phyloP scores from a whole-genome alignment of 768 basidiomycete species.

The Pulveroboletus sp. region DNA sequence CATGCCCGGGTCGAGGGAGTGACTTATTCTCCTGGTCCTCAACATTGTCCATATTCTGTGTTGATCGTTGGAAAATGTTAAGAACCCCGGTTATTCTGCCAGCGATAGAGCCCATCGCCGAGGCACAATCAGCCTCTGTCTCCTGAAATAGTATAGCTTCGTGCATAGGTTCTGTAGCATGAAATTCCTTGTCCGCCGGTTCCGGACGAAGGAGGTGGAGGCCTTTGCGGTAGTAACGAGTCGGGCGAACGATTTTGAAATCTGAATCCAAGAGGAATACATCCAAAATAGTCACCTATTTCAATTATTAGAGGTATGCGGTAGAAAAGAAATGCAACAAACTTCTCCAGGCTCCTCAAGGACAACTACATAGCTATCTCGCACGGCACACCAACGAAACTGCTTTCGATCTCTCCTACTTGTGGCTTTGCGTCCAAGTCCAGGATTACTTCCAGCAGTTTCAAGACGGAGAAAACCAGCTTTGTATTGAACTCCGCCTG shows the following conservation, averaged over 20 bases:
- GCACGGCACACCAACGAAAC: constrained; percentile 84
- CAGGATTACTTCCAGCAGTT: constrained; percentile 44
- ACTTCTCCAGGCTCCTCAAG: constrained; percentile 86
- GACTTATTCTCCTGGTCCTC: constrained; percentile 4
- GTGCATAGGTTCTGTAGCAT: constrained; percentile 14
- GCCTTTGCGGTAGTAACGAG: constrained; percentile 82
- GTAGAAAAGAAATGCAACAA: constrained; percentile 15
- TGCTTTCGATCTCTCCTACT: constrained; percentile 57
- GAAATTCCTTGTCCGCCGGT: constrained; percentile 24
- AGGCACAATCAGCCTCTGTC: constrained; percentile 33
- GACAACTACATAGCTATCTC: constrained; percentile 87
- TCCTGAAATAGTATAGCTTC: constrained; percentile 18
- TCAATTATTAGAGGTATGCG: not conserved
- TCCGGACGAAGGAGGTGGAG: constrained; percentile 57
- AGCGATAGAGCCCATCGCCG: constrained; percentile 46
- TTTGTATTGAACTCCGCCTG: constrained; percentile 87
- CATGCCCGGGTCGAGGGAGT: not conserved
- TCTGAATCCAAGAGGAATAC: constrained; percentile 89
- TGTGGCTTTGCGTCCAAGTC: constrained; percentile 62
- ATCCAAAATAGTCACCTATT: constrained; percentile 80
- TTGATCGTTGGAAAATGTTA: constrained; percentile 28
- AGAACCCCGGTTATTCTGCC: constrained; percentile 44
- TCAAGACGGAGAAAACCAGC: constrained; percentile 75
- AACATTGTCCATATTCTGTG: constrained; percentile 6
- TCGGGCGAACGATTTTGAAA: constrained; percentile 88